Evolutionary conservation across 2,329 filamentous ascomycete species (phyloP).

Genomic region (Dactylellina leptospora): DNA sequence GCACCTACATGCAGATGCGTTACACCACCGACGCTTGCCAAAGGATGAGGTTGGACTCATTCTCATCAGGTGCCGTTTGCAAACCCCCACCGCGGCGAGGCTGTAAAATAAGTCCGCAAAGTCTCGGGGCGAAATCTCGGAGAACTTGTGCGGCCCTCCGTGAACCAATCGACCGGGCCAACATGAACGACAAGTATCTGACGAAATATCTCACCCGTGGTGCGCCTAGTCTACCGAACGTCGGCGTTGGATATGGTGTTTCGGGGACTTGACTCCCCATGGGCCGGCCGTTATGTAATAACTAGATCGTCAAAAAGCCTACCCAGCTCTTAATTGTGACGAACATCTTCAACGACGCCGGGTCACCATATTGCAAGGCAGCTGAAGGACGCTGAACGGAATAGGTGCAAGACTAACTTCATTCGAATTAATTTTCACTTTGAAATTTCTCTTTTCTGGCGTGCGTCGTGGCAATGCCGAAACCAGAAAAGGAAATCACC

Average conservation of each 20-base stretch:
- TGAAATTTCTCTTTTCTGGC: constrained; percentile 30
- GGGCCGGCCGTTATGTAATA: neutral
- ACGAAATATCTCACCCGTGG: no score
- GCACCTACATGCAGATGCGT: constrained; percentile 13
- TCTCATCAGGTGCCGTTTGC: constrained; percentile 10
- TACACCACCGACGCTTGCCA: constrained; percentile 27
- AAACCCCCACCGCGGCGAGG: constrained; percentile 3
- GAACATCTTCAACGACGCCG: neutral
- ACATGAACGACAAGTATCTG: no score
- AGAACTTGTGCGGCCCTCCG: neutral
- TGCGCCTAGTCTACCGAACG: no score
- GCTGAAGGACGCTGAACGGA: neutral
- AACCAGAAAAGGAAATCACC: constrained; percentile 19
- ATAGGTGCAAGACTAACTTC: constrained; percentile 1
- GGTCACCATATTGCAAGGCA: neutral
- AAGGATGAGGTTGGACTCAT: constrained; percentile 20
- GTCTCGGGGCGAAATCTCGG: constrained; percentile 21
- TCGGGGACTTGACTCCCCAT: neutral
- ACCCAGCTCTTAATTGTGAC: no score
- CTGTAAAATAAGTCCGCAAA: constrained; percentile 13
- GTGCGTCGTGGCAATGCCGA: constrained; percentile 31
- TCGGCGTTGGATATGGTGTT: no score
- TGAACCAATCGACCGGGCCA: neutral
- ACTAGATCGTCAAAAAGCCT: neutral
- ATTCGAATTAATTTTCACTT: neutral